phyloP scores from a whole-genome alignment of 495 filamentous ascomycete species.

The Penicillium parvum region DNA sequence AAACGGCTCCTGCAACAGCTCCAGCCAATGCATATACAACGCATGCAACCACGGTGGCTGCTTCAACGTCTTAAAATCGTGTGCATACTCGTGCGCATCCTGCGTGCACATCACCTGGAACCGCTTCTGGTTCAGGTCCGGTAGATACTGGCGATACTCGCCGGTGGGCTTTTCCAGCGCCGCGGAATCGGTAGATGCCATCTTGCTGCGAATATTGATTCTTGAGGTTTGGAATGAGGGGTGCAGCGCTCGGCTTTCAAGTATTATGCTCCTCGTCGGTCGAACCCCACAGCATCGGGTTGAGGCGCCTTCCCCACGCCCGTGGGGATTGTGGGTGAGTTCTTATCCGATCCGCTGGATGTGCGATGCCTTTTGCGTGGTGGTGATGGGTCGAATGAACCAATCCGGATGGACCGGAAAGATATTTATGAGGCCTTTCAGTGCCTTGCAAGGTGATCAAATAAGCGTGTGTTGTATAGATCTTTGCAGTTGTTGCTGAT shows the following conservation, averaged over 20 bases:
- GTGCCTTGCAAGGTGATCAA: background rate
- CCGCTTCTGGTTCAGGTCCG: constrained; percentile 54
- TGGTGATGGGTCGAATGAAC: constrained; percentile 2
- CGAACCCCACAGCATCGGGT: constrained; percentile 15
- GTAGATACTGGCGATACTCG: constrained; percentile 56
- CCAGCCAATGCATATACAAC: constrained; percentile 62
- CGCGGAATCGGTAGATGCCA: constrained; percentile 2
- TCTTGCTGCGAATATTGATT: background rate
- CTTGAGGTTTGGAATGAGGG: background rate
- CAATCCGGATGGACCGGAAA: constrained; percentile 17
- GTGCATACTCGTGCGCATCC: constrained; percentile 59
- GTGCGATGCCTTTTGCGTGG: background rate
- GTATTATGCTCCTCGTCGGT: constrained; percentile 12
- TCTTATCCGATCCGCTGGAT: constrained; percentile 15
- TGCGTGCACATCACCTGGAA: constrained; percentile 61
- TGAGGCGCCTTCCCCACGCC: constrained; percentile 21
- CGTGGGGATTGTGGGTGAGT: constrained; percentile 25
- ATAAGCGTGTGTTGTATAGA: no score
- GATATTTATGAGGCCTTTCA: constrained; percentile 5
- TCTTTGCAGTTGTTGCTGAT: no score
- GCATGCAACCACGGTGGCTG: constrained; percentile 65
- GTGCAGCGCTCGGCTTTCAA: background rate
- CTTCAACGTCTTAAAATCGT: constrained; percentile 53
- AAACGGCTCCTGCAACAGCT: constrained; percentile 63
- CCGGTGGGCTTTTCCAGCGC: constrained; percentile 29